Percentiles rank a stretch among this genome's conserved stretches.
Conservation (phyloP, 805 yeast genomes). For the Wickerhamomyces silvicola region DNA sequence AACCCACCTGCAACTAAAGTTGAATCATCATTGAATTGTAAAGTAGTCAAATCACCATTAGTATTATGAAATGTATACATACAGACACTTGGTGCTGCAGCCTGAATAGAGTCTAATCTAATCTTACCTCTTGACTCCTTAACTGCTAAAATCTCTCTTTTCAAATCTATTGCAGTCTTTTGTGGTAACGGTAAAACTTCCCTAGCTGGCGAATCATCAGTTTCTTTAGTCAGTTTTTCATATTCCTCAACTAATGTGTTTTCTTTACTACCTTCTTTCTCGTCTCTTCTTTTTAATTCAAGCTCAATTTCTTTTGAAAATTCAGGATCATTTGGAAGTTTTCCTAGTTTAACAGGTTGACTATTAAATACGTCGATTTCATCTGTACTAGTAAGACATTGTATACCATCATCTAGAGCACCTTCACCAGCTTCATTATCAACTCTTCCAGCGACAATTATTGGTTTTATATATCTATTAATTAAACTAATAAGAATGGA, state of each 20-base stretch:
- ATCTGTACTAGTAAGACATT: conserved; percentile 24
- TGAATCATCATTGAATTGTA: conserved; percentile 83
- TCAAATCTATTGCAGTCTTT: conserved; percentile 72
- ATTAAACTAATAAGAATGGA: conserved; percentile 77
- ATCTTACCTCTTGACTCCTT: conserved; percentile 78
- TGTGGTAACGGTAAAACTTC: conserved; percentile 83
- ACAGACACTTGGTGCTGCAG: conserved; percentile 88
- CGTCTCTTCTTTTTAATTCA: conserved; percentile 76
- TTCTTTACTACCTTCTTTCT: conserved; percentile 38
- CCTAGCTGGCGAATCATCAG: conserved; percentile 57
- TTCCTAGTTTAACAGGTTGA: conserved; percentile 74
- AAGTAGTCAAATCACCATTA: conserved; percentile 76
- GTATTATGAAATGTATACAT: conserved; percentile 98
- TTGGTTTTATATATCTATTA: conserved; percentile 68
- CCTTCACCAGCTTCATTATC: conserved; percentile 33
- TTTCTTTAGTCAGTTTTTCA: conserved; percentile 48
- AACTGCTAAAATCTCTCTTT: conserved; percentile 68
- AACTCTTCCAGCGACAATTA: conserved; percentile 42
- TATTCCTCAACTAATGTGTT: conserved; percentile 58
- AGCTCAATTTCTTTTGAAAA: conserved; percentile 78
- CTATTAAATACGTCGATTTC: conserved; percentile 59
- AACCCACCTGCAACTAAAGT: conserved; percentile 90
- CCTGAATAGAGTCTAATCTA: conserved; percentile 61
- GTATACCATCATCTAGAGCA: conserved; percentile 29
- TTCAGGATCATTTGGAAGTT: conserved; percentile 80